Conservation (phyloP, 345 rosid species). For the Combretum micranthum region DNA sequence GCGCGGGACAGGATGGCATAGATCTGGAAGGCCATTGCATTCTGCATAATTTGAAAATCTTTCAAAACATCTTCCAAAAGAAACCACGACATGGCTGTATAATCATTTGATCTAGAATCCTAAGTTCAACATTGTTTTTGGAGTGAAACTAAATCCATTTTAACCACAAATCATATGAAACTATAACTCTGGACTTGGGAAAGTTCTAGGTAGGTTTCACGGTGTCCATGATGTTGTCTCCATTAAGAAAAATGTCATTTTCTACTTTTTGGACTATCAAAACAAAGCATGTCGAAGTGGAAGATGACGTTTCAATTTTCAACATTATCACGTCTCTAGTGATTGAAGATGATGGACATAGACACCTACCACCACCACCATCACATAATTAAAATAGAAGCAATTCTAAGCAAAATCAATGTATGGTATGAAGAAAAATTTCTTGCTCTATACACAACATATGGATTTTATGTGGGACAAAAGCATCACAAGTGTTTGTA, state of each 20-base stretch:
- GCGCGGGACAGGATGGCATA: conserved; percentile 83
- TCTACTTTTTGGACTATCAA: neutral
- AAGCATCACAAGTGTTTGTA: too few species aligned
- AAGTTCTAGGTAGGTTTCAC: neutral
- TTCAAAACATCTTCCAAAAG: neutral
- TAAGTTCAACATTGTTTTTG: too few species aligned
- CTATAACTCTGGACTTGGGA: too few species aligned
- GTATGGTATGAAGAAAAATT: too few species aligned
- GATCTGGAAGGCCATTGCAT: conserved; percentile 72
- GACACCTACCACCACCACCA: too few species aligned
- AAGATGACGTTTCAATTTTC: neutral
- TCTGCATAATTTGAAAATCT: conserved; percentile 1
- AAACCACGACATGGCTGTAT: neutral
- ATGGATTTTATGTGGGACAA: too few species aligned
- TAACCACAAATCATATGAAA: too few species aligned
- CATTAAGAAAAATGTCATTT: neutral
- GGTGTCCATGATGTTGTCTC: neutral
- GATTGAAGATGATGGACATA: neutral
- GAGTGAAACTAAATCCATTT: too few species aligned
- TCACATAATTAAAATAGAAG: too few species aligned
- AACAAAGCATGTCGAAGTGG: neutral
- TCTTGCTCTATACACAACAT: too few species aligned
- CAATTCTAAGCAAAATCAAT: too few species aligned
- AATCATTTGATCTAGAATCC: too few species aligned
- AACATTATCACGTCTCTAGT: neutral